Conservation (phyloP, 768 basidiomycete genomes). For the Podaxis carcinomalis region DNA sequence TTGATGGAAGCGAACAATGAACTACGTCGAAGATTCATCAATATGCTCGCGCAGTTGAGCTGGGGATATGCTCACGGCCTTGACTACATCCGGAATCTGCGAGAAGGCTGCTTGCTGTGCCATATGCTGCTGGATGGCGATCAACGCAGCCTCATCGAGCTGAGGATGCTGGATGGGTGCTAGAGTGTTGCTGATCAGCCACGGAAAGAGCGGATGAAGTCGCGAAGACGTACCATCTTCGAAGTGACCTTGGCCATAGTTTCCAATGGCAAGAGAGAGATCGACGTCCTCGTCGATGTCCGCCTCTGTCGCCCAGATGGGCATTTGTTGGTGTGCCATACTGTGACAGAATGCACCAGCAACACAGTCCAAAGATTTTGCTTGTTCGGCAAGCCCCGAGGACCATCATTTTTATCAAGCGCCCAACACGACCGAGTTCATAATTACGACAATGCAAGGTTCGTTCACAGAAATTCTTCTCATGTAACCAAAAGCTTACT, state of each 20-base stretch:
- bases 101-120: conserved; percentile 80
- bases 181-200: conserved; percentile 18
- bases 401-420: neutral
- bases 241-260: conserved; percentile 65
- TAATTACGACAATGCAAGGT: too few relatives aligned
- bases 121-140: conserved; percentile 80
- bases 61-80: conserved; percentile 53
- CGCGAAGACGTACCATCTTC: conserved; percentile 49
- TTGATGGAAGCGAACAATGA: conserved; percentile 93
- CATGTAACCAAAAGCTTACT: neutral
- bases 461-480: neutral
- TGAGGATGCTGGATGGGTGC: conserved; percentile 52
- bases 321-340: conserved; percentile 64
- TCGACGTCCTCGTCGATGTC: conserved; percentile 83
- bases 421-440: neutral
- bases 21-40: conserved; percentile 41
- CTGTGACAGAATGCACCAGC: conserved; percentile 11
- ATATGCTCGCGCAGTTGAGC: neutral
- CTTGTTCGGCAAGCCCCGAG: conserved; percentile 30
- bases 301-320: conserved; percentile 73
- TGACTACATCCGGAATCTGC: conserved; percentile 84
- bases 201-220: neutral
- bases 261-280: conserved; percentile 62
- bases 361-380: conserved; percentile 25
- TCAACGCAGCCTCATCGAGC: conserved; percentile 65